These are phyloP conservation scores for Cryptococcus sp. DNA, from an alignment of 1,284 basidiomycete species.

Conservation along the genomic window DNA sequence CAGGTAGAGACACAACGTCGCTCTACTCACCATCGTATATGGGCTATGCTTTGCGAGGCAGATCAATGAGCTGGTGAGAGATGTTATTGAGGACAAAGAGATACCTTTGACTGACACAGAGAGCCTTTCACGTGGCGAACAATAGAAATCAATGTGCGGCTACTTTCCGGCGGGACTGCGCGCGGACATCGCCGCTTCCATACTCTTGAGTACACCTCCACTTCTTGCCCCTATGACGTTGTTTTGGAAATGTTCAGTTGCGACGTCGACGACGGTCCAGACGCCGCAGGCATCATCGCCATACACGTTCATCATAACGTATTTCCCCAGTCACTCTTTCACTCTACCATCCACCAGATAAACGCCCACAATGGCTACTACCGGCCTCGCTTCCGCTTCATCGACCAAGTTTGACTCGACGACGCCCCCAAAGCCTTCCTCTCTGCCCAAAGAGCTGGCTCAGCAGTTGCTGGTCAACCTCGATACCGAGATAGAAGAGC, in stretches of 20 bases:
- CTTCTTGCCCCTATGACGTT: neutral
- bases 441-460: slow-evolving; percentile 42
- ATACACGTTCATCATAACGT: too few relatives aligned
- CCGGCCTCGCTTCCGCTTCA: slow-evolving; percentile 39
- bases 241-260: neutral
- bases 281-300: too few relatives aligned
- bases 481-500: slow-evolving; percentile 32
- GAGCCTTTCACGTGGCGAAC: slow-evolving; percentile 1
- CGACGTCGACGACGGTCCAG: neutral
- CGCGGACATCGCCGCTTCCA: neutral
- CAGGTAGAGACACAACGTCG: neutral
- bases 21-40: neutral
- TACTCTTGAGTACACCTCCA: too few relatives aligned
- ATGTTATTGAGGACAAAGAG: neutral
- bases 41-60: neutral
- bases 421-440: slow-evolving; percentile 49
- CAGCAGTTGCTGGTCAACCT: slow-evolving; percentile 52
- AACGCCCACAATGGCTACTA: slow-evolving; percentile 34
- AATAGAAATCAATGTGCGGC: neutral
- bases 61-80: neutral
- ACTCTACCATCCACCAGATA: too few relatives aligned
- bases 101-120: too few relatives aligned
- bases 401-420: slow-evolving; percentile 40
- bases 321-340: too few relatives aligned
- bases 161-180: neutral